A percentile compares a stretch with the other conserved stretches of the same genome.
These are phyloP conservation scores for Candida ponderosae DNA, from an alignment of 805 yeast species.

Conservation along the genomic window DNA sequence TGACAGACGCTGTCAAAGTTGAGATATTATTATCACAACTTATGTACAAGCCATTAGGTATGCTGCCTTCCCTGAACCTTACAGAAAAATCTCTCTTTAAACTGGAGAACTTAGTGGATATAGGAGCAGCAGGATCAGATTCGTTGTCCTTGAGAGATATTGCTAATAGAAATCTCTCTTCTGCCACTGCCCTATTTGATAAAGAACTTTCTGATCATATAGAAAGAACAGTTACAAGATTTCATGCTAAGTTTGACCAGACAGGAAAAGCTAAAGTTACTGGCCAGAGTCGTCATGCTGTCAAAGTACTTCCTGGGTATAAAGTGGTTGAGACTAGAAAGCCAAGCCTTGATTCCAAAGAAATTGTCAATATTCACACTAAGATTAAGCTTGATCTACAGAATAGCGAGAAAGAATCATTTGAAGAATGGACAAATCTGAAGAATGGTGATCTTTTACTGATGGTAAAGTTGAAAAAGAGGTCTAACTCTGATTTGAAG, in stretches of 20 bases:
- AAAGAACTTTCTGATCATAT: conserved; percentile 6
- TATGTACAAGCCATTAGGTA: no score
- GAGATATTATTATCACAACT: no score
- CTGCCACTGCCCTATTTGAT: conserved; percentile 1
- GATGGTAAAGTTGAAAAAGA: conserved; percentile 3
- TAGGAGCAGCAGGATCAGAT: not conserved
- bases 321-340: no score
- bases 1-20: no score
- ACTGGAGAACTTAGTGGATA: no score
- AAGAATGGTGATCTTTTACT: conserved; percentile 9
- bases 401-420: not conserved
- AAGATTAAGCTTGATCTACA: conserved; percentile 3
- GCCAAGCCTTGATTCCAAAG: not conserved
- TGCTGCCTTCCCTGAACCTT: no score
- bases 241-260: conserved; percentile 2
- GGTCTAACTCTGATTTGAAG: conserved; percentile 2
- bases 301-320: not conserved
- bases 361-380: not conserved
- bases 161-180: conserved; percentile 3
- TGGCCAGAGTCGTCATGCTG: conserved; percentile 14
- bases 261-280: conserved; percentile 5
- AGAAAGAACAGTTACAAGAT: conserved; percentile 5
- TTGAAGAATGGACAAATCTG: conserved; percentile 10
- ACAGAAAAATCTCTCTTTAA: no score
- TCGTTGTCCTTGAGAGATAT: conserved; percentile 8